Evolutionary conservation across 495 filamentous ascomycete species (phyloP), one percentile per base, ranked within the genome.

Genomic region (Xylaria longipes): DNA sequence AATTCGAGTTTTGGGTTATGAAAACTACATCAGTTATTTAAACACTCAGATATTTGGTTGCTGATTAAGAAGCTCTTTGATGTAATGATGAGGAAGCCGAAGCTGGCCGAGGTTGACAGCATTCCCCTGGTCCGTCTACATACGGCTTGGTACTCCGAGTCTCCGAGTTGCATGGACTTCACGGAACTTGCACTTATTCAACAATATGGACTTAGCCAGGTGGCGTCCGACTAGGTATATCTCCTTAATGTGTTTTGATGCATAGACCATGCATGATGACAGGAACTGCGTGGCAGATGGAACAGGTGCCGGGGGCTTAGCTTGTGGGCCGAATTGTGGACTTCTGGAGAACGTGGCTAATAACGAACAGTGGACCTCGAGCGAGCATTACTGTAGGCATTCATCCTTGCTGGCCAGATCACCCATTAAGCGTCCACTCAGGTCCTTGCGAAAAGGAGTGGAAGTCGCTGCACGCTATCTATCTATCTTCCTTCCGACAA

Each of bases 41-140:
- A 6, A 11, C n/a, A 58, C 52, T 62, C 3, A 27, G 41, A 39
- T 46, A 41, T 25, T 29, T 61, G 9, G 45, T 45, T 27, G 46
- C 4, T 65, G 46, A 35, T 22, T 58, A 52, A 54, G 58, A 64
- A 60, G 57, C 54, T 17, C 48, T 39, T 22, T 56, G 50, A 66
- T 65, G 69, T 46, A 61, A 41, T 57, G 29, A 57, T 54, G 43
- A 63, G 70, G 58, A 65, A 73, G 75, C 77, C 77, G 77, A 77
- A 71, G 68, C 75, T 79, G 75, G 75, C 77, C 77, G 77, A 79
- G 77, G 75, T 71, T 73, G 70, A n/a, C 65, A 41, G 14, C 65
- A 66, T 67, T 39, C 46, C 65, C 48, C 48, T 11, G 15, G 31
- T 7, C 41, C 62, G n/a, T 29, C 22, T 5, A n/a, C n/a, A 3